Evolutionary conservation across 2,329 filamentous ascomycete species (phyloP), one percentile per base, ranked within the genome.

Genomic region (Drechslerella stenobrocha): DNA sequence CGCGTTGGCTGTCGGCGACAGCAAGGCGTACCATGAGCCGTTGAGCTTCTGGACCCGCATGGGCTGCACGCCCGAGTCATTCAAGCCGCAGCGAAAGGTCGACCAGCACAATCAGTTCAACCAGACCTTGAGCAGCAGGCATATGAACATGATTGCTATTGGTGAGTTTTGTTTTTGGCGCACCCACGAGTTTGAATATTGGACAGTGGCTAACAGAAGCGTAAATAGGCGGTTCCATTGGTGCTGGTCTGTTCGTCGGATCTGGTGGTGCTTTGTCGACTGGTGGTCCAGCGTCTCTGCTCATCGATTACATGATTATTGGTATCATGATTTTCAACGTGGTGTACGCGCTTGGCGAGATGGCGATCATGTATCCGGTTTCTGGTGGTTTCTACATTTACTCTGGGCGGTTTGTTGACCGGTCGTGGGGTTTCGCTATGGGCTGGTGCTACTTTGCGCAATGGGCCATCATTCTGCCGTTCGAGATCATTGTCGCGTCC

Each of bases 321-420:
- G 82, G 83, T 63, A 58, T 79, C 71, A 83, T 85, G 80, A 77
- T 85, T 70, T 77, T 84, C 50, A 80, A 82, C 72, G 83, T 81
- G n/a, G 79, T 83, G 71, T 81, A 83, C 71, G 82, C 83, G 32
- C 77, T 86, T 52, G 83, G 81, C 44, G 84, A 86, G 76, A 70
- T 86, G 64, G 81, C 83, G 52, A 81, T 85, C 44, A 80, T 84
- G 70, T 85, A 82, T 59, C 84, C 83, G 0, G 79, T 85, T 58
- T 83, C 83, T 65, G 84, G 84, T 52, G 82, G 81, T 70, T 85
- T 86, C 76, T 84, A 81, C 74, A 81, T 80, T 15, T 85, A 85
- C 71, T 79, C 82, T 48, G 40, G 78, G 81, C 53, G 81, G 82
- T 57, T 86, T 71, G 76, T 85, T 60, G 83, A 85, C 71, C 83